Base-by-base conservation (phyloP, 1,139 yeast species). In the Taphrina populina region DNA sequence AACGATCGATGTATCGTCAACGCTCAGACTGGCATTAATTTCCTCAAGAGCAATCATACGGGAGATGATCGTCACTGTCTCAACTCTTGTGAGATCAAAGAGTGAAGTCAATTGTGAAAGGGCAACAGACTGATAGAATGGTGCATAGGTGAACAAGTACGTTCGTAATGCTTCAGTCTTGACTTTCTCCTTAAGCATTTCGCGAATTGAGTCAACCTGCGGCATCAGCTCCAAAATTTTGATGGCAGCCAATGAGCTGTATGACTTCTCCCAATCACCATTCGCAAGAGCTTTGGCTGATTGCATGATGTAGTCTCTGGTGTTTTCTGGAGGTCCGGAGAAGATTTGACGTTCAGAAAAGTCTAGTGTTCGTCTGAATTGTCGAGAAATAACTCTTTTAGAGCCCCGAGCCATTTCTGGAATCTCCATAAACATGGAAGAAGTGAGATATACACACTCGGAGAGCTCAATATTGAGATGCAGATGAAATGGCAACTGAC, bases 241-340 rank as follows among this genome's bases (percentile, higher is more conserved):
- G 69, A 94, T 84, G 29, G 84, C 75, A 44, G 78, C 75, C 66
- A 94, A 78, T 66, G 87, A 78, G 49, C 81, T 80, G 64, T 82
- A 79, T 40, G 96, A 84, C 65, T 79, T 76, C 60, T 77, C 73
- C 98, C 98, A 92, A 69, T 92, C 88, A 64, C 97, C 96, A 65
- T 79, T 80, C 69, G 87, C 86, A 71, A 94, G 81, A 43, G 88
- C 83, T 71, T 83, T 83, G 43, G 97, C 94, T 53, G 97, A 95
- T 70, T 87, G 90, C 77, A 92, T 83, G 65, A 92, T 84, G 71
- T 81, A 88, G 71, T 92, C 99, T 68, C 95, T 84, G 54, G 95
- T 86, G 71, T 92, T 87, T 73, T 92, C 98, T 58, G 97, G 96
- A 41, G 98, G 98, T 35, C 98, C 98, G 63, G 90, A 88, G 76